Evolutionary conservation across 2,329 filamentous ascomycete species (phyloP).

Genomic region (Penicillium sp.): DNA sequence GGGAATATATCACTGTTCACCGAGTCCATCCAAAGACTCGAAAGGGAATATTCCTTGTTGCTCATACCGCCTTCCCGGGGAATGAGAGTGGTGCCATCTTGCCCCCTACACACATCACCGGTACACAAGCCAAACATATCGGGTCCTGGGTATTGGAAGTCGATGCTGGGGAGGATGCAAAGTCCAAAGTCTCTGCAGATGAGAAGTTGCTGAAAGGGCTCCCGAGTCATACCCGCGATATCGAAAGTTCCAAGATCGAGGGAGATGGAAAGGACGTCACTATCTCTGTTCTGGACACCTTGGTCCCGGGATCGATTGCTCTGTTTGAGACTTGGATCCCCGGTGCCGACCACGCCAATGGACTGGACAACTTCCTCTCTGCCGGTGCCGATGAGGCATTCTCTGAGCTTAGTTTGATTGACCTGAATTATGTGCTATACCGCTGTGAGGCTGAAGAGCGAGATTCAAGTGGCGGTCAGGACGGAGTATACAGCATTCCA

Average conservation of each 20-base stretch:
- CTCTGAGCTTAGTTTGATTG: constrained; percentile 64
- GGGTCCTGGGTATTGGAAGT: constrained; percentile 92
- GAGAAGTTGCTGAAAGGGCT: constrained; percentile 69
- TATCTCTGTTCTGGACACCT: constrained; percentile 73
- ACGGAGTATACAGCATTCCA: constrained; percentile 86
- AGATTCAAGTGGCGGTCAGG: constrained; percentile 68
- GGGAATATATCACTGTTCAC: constrained; percentile 93
- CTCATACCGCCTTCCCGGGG: constrained; percentile 90
- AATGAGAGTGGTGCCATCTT: constrained; percentile 79
- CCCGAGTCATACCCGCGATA: constrained; percentile 70
- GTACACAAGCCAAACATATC: constrained; percentile 77
- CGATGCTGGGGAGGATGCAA: constrained; percentile 66
- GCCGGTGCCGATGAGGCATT: constrained; percentile 76
- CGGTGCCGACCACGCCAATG: constrained; percentile 72
- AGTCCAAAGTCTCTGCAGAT: constrained; percentile 60
- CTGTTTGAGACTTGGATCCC: constrained; percentile 96
- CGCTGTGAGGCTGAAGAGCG: constrained; percentile 83
- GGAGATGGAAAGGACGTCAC: constrained; percentile 66
- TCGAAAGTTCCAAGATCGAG: constrained; percentile 69
- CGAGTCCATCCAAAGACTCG: constrained; percentile 86
- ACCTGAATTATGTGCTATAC: constrained; percentile 89
- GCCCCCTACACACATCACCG: constrained; percentile 69
- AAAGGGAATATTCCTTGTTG: constrained; percentile 91
- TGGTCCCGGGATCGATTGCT: constrained; percentile 89
- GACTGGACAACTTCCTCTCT: constrained; percentile 80